A percentile compares a stretch with the other conserved stretches of the same genome.
Evolutionary conservation across 164 flowering plant species (phyloP).

Genomic region (Kalanchoe fedtschenkoi): DNA sequence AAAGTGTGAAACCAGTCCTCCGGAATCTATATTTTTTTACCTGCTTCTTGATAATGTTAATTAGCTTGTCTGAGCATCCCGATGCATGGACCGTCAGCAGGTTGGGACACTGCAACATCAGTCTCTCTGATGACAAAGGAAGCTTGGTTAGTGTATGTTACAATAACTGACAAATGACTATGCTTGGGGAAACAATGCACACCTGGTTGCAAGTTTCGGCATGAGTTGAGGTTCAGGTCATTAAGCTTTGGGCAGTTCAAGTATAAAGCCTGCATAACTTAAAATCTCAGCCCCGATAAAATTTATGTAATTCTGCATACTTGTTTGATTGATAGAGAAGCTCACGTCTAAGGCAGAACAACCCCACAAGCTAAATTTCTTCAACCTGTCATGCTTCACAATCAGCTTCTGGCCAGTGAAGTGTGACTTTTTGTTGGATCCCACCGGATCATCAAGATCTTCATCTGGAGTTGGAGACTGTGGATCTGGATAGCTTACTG

Average conservation of each 20-base stretch:
- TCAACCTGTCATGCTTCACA: slow-evolving; percentile 68
- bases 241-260: slow-evolving; percentile 75
- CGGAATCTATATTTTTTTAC: slow-evolving; percentile 13
- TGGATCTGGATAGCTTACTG: slow-evolving; percentile 51
- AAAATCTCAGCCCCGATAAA: not conserved
- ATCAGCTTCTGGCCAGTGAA: slow-evolving; percentile 76
- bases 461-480: slow-evolving; percentile 14
- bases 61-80: slow-evolving; percentile 48
- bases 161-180: not conserved
- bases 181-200: not conserved
- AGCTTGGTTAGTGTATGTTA: not conserved
- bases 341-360: slow-evolving; percentile 95
- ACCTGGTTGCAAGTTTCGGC: slow-evolving; percentile 89
- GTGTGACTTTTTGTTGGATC: slow-evolving; percentile 31
- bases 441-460: slow-evolving; percentile 20
- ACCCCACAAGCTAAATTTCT: slow-evolving; percentile 97
- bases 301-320: not conserved
- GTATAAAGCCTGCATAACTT: slow-evolving; percentile 64
- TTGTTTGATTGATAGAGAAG: slow-evolving; percentile 1
- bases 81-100: slow-evolving; percentile 73
- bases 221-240: slow-evolving; percentile 78
- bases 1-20: not conserved
- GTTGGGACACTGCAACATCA: slow-evolving; percentile 74
- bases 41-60: slow-evolving; percentile 59
- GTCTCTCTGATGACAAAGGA: slow-evolving; percentile 32